Percentiles rank a stretch among this genome's conserved stretches.
phyloP scores from a whole-genome alignment of 2,329 filamentous ascomycete species.

The Sphaerulina populicola region DNA sequence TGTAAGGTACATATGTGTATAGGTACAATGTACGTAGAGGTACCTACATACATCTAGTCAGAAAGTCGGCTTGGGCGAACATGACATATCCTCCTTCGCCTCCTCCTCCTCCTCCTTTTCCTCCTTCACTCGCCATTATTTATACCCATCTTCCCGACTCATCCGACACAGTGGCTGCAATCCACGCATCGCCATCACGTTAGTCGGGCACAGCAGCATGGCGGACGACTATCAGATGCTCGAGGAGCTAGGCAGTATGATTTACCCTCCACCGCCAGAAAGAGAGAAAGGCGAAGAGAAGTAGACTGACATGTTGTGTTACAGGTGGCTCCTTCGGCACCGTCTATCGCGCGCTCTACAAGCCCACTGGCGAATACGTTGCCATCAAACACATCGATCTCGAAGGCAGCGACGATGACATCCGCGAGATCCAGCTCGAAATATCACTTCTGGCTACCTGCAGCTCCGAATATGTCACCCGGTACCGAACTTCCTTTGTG shows the following conservation, averaged over 20 bases:
- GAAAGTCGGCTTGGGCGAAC: neutral
- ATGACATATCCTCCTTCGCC: neutral
- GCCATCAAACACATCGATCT: constrained; percentile 99
- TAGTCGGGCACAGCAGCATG: constrained; percentile 39
- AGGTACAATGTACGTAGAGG: too few relatives aligned
- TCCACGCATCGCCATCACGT: constrained; percentile 4
- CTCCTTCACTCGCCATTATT: constrained; percentile 4
- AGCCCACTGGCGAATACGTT: constrained; percentile 79
- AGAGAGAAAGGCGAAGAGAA: too few relatives aligned
- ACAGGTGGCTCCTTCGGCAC: constrained; percentile 88
- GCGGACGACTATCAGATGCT: constrained; percentile 87
- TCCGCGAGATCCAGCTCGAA: constrained; percentile 95
- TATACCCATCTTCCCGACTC: constrained; percentile 7
- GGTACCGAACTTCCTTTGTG: constrained; percentile 95
- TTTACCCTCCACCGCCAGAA: constrained; percentile 23
- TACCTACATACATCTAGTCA: too few relatives aligned
- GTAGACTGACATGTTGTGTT: constrained; percentile 5
- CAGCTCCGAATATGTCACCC: constrained; percentile 84
- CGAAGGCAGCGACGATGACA: constrained; percentile 96
- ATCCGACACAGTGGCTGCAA: neutral
- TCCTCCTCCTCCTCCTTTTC: too few relatives aligned
- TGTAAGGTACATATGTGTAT: too few relatives aligned
- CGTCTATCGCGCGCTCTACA: constrained; percentile 94
- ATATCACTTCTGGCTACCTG: constrained; percentile 93
- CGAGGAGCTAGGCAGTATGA: constrained; percentile 89